Percentiles rank a stretch among this genome's conserved stretches.
phyloP scores from a whole-genome alignment of 2,329 filamentous ascomycete species.

The Microsporum canis region DNA sequence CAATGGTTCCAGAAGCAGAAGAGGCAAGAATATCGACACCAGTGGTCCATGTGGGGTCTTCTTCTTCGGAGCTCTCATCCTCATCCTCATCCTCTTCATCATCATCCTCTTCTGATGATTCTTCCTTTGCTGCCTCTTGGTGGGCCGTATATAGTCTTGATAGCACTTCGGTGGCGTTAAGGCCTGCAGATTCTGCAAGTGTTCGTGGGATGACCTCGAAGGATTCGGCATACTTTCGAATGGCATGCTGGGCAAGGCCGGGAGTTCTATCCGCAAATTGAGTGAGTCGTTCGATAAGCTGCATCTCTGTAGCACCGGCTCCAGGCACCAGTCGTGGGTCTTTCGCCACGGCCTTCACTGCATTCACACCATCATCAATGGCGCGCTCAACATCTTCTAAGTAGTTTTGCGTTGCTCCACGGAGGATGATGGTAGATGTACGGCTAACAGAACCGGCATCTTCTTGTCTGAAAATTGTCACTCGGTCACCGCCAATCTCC shows the following conservation, averaged over 20 bases:
- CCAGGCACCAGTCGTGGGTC: slow-evolving; percentile 85
- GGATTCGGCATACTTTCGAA: slow-evolving; percentile 93
- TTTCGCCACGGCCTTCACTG: slow-evolving; percentile 94
- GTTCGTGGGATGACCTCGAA: slow-evolving; percentile 95
- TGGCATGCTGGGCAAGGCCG: slow-evolving; percentile 87
- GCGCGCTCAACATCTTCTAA: slow-evolving; percentile 94
- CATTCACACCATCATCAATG: slow-evolving; percentile 95
- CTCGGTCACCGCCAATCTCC: slow-evolving; percentile 94
- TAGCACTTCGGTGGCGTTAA: slow-evolving; percentile 94
- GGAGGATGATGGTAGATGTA: slow-evolving; percentile 85
- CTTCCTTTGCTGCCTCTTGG: slow-evolving; percentile 41
- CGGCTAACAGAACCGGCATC: slow-evolving; percentile 64
- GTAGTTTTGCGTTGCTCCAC: slow-evolving; percentile 95
- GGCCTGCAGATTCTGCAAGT: slow-evolving; percentile 83
- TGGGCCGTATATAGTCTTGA: slow-evolving; percentile 89
- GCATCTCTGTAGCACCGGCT: slow-evolving; percentile 86
- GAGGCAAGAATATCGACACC: slow-evolving; percentile 92
- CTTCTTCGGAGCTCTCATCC: slow-evolving; percentile 36
- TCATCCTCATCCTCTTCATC: slow-evolving; percentile 21
- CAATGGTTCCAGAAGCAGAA: slow-evolving; percentile 66
- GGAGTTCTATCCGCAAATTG: slow-evolving; percentile 85
- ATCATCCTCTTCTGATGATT: slow-evolving; percentile 39
- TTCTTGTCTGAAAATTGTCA: slow-evolving; percentile 97
- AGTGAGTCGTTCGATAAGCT: slow-evolving; percentile 85
- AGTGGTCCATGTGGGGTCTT: slow-evolving; percentile 77